Base-by-base conservation (phyloP, 2,329 filamentous ascomycete genomes). In the Elsinoe batatas region DNA sequence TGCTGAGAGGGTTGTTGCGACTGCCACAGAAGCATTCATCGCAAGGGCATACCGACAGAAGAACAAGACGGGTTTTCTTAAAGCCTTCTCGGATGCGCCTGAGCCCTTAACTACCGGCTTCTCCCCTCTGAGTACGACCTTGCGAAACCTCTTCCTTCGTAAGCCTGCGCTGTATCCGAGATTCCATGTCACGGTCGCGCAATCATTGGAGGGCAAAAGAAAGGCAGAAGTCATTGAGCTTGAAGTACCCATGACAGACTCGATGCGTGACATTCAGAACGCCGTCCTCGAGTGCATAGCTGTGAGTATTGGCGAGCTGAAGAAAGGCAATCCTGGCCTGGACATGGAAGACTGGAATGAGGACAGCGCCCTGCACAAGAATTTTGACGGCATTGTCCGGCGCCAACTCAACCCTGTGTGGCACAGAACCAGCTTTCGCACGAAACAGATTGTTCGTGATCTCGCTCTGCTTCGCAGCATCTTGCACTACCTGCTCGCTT, bases 331-430 rank as follows among this genome's bases (percentile, higher is more conserved):
- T 65, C 80, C 83, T 1, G 91, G 90, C 1, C 75, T 98, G 5
- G 91, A 97, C 63, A 91, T 97, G 83, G 91, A 94, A 58, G 91
- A 96, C 65, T 97, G 91, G 91, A 96, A 89, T 50, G 76, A 95
- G 15, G 91, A 97, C 69, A 96, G 88, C 65, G 91, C 91, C 35
- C 73, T 97, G 58, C 86, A 96, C 61, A 88, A 86, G 65, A 95
- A 90, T 64, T 98, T 98, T 68, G 93, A 97, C 68, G 76, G 87
- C 58, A 85, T 91, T 56, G 83, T 98, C 51, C 81, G 91, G 59
- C 81, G 91, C 57, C 93, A 98, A 69, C 75, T 98, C 15, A 91
- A 97, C 65, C 91, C 91, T 3, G 91, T 97, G 57, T 98, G 93
- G 93, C 93, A 98, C 73, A 83, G 93, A 54, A 88, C 95, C 53